These are phyloP conservation scores for Acidiella bohemica DNA, from an alignment of 495 filamentous ascomycete genomes.

Conservation along the genomic window DNA sequence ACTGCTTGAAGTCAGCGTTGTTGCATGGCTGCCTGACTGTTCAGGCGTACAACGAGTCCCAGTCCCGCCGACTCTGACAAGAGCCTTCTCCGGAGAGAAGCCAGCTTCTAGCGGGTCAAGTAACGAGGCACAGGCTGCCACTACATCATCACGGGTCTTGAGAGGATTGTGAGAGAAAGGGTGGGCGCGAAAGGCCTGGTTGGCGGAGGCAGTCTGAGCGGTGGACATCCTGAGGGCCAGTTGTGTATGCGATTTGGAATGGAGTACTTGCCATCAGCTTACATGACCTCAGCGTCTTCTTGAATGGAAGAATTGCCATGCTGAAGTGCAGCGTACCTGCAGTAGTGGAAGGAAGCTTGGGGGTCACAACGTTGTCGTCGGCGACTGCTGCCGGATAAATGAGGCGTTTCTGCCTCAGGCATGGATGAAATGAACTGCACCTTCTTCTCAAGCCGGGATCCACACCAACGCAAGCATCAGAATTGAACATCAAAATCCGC, in stretches of 20 bases:
- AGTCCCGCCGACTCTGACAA: slow-evolving; percentile 24
- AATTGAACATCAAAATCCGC: too few relatives aligned
- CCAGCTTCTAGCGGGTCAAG: slow-evolving; percentile 27
- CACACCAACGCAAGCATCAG: neutral
- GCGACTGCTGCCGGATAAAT: too few relatives aligned
- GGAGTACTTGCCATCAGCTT: too few relatives aligned
- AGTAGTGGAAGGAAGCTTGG: neutral
- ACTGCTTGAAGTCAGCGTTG: slow-evolving; percentile 20
- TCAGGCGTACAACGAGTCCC: slow-evolving; percentile 23
- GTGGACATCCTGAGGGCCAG: too few relatives aligned
- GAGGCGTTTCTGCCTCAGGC: too few relatives aligned
- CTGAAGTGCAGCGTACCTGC: too few relatives aligned
- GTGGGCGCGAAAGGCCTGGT: slow-evolving; percentile 19
- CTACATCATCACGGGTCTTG: slow-evolving; percentile 25
- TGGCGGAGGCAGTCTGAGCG: slow-evolving; percentile 14
- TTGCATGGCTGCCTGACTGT: neutral
- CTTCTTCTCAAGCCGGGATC: neutral
- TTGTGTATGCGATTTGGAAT: neutral
- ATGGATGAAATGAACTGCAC: too few relatives aligned
- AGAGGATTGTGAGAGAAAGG: slow-evolving; percentile 28
- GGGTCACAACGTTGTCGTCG: too few relatives aligned
- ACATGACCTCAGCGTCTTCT: too few relatives aligned
- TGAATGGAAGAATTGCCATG: too few relatives aligned
- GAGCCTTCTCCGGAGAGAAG: slow-evolving; percentile 22
- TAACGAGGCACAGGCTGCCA: slow-evolving; percentile 25